Evolutionary conservation across 306 rosid genomes (phyloP).

Genomic region (Biancaea sappan): DNA sequence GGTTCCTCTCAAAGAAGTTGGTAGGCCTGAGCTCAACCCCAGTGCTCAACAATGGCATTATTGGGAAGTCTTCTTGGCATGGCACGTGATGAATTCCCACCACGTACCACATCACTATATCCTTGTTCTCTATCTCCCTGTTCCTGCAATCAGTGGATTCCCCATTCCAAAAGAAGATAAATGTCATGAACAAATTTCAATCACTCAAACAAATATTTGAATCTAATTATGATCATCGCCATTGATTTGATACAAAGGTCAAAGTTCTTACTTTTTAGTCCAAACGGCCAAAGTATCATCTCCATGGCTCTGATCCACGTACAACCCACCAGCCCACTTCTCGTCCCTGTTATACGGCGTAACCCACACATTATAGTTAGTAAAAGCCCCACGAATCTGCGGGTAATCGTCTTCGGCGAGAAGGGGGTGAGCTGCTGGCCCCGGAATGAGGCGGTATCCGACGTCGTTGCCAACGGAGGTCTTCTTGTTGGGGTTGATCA

Average conservation of each 20-base stretch:
- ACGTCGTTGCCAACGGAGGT: slow-evolving; percentile 47
- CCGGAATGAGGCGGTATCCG: slow-evolving; percentile 55
- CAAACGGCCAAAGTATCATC: slow-evolving; percentile 59
- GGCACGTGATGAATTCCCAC: slow-evolving; percentile 73
- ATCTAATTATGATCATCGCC: no score
- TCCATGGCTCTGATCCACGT: slow-evolving; percentile 58
- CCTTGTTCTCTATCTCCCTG: slow-evolving; percentile 49
- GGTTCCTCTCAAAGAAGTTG: slow-evolving; percentile 73
- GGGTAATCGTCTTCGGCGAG: slow-evolving; percentile 56
- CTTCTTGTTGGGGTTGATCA: slow-evolving; percentile 59
- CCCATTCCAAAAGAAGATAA: neutral
- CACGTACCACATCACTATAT: slow-evolving; percentile 62
- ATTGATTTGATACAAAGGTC: neutral
- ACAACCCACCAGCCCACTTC: slow-evolving; percentile 63
- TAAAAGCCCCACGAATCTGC: slow-evolving; percentile 58
- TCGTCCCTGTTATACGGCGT: slow-evolving; percentile 59
- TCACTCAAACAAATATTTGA: neutral
- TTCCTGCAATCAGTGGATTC: slow-evolving; percentile 36
- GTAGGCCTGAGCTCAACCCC: slow-evolving; percentile 68
- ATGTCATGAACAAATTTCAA: neutral
- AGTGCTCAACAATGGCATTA: slow-evolving; percentile 62
- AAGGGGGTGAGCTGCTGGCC: slow-evolving; percentile 36
- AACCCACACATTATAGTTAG: slow-evolving; percentile 57
- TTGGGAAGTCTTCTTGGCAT: slow-evolving; percentile 63
- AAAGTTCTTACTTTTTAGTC: slow-evolving; percentile 39